Base-by-base conservation (phyloP, 257 asterid species). In the Solanum phureja region DNA sequence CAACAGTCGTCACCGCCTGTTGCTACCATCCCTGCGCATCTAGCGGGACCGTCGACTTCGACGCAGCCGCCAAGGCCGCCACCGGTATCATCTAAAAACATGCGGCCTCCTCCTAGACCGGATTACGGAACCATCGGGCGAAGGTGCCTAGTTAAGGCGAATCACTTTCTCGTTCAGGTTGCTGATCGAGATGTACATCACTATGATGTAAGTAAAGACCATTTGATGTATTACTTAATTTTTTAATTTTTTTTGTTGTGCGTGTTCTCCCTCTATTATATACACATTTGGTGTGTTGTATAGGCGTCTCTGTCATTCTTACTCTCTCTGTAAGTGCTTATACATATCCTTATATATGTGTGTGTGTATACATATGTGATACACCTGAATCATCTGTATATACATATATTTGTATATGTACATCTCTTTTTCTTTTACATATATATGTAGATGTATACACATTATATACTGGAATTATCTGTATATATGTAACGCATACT, bases 111-210 rank as follows among this genome's bases (percentile, higher is more conserved):
- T 23, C 12, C 8, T 21, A 89, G 98, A 88, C 99, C 99, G 0
- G 96, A 92, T 0, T 90, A 2, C 2, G 99, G 99, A 0, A 76
- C 16, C 0, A 0, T 7, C 0, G 99, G 99, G 1, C 33, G 13
- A n/a, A 93, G 79, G 38, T 64, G 90, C 3, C 2, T 86, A 0
- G 93, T 96, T 0, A 93, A 34, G 72, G 99, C 99, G 0, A 96
- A 96, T 11, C 99, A 96, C 24, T 96, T 96, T 72, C 87, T 93
- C 7, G 98, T 95, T 13, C 13, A 90, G 3, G 93, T 93, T 3
- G 91, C 94, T 2, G 92, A 93, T 3, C 73, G 91, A n/a, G 98
- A 96, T 87, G 86, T 94, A 11, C 86, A 87, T 16, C 99, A 96
- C 35, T 94, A 96, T 8, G 98, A 96, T 44, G 99, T 96, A 87